Percentiles rank a stretch among this genome's conserved stretches.
These are phyloP conservation scores for Saturnispora saitoi DNA, from an alignment of 805 yeast species.

Conservation along the genomic window DNA sequence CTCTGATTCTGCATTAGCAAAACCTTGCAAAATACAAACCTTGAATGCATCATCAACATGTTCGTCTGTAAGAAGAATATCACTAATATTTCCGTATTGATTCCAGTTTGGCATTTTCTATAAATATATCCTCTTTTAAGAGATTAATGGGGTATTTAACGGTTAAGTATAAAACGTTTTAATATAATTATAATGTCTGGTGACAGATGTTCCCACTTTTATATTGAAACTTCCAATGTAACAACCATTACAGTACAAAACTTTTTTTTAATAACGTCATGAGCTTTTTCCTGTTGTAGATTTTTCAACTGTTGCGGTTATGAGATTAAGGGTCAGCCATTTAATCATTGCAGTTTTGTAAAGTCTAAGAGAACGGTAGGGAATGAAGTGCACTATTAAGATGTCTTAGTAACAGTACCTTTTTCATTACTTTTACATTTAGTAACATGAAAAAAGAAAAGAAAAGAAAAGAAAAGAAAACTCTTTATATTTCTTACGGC, in stretches of 20 bases:
- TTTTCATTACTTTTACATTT: no score
- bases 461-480: no score
- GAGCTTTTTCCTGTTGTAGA: not conserved
- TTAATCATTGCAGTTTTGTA: no score
- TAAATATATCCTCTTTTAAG: not conserved
- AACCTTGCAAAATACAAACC: constrained; percentile 17
- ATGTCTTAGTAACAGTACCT: no score
- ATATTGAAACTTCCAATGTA: not conserved
- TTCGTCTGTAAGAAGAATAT: constrained; percentile 10
- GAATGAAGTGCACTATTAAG: no score
- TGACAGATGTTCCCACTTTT: not conserved
- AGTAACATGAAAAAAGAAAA: no score
- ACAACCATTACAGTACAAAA: constrained; percentile 6
- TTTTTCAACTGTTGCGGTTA: constrained; percentile 3
- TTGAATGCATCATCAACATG: constrained; percentile 16
- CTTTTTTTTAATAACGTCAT: not conserved
- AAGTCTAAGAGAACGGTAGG: no score
- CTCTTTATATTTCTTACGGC: no score
- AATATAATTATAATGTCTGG: not conserved
- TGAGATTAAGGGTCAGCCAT: not conserved
- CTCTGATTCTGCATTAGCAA: constrained; percentile 14
- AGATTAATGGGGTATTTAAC: no score
- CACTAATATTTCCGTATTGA: constrained; percentile 8
- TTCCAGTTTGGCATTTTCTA: constrained; percentile 12
- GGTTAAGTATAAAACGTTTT: not conserved